Evolutionary conservation across 2,329 filamentous ascomycete genomes (phyloP), one percentile per base, ranked within the genome.

Genomic region (Magnaporthiopsis incrustans): DNA sequence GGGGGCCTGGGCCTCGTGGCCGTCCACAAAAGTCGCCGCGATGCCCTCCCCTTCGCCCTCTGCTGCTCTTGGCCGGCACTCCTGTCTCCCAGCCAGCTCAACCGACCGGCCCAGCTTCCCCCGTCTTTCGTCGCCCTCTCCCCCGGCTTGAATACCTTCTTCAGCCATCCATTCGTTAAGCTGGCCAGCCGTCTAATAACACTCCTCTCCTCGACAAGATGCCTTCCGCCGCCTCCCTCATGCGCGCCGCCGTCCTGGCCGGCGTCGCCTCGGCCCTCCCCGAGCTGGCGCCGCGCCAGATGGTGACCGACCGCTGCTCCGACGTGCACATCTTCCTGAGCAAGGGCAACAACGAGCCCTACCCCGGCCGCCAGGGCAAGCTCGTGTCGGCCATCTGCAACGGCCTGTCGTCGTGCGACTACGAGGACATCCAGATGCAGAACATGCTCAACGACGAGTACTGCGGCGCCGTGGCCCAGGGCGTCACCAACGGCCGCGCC

Each of bases 271-370:
- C 44, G 44, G 44, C 44, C 22, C 44, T 53, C 7, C 44, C 44
- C 44, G 44, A 53, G 44, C 22, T 53, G 15, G n/a, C 44, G 22
- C 44, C 44, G 44, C 44, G 44, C 44, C 44, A 53, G 44, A 53
- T 53, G 44, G 44, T 53, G 44, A 53, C 44, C 2, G 8, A 53
- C 15, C 8, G n/a, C 14, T 74, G 72, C 68, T 66, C 67, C 22
- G 66, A 70, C n/a, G 69, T 73, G 1, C 71, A 73, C 67, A 60
- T 73, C 60, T 73, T 73, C 64, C 68, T 73, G 33, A 69, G 69
- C 10, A 66, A 66, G 4, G 72, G 71, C 33, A 72, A 71, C 65
- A 73, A 72, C 44, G 70, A 73, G 65, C 72, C 72, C 12, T 73
- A 73, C 60, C 71, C 71, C 14, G 72, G 72, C 12, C 69, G 70